Conservation (phyloP, 2,329 filamentous ascomycete species). For the Arthrobotrys megalospora region DNA sequence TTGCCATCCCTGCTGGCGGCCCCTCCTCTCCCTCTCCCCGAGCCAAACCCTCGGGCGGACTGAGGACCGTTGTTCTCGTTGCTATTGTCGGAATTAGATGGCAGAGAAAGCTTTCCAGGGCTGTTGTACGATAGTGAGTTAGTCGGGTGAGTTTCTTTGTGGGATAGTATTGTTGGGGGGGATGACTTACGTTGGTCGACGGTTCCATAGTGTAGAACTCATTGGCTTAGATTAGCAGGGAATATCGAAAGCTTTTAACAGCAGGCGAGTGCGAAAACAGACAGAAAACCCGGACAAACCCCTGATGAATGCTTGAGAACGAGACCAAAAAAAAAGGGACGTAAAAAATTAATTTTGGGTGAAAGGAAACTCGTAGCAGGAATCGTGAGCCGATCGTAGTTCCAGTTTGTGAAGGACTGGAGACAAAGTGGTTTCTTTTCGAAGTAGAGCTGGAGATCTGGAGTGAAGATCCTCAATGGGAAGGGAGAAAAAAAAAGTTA, state of each 20-base stretch:
- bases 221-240: slow-evolving; percentile 39
- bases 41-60: slow-evolving; percentile 50
- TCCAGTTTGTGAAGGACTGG: slow-evolving; percentile 19
- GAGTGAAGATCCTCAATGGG: slow-evolving; percentile 12
- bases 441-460: not conserved
- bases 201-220: slow-evolving; percentile 60
- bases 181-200: slow-evolving; percentile 52
- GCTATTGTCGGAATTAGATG: slow-evolving; percentile 36
- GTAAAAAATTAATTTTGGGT: slow-evolving; percentile 9
- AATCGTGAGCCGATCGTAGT: slow-evolving; percentile 12
- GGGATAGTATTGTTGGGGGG: not conserved
- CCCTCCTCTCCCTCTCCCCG: slow-evolving; percentile 44
- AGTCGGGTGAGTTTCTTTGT: not conserved
- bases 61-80: slow-evolving; percentile 38
- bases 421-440: slow-evolving; percentile 16
- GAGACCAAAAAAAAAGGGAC: slow-evolving; percentile 4
- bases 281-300: slow-evolving; percentile 19
- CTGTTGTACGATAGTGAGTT: slow-evolving; percentile 20
- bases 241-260: slow-evolving; percentile 33
- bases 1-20: slow-evolving; percentile 49
- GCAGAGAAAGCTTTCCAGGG: slow-evolving; percentile 54
- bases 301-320: slow-evolving; percentile 32
- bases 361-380: slow-evolving; percentile 33
- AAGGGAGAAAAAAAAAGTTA: slow-evolving; percentile 1
- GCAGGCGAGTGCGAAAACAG: slow-evolving; percentile 10